A percentile compares a stretch with the other conserved stretches of the same genome.
These are phyloP conservation scores for Dryadomyces quercus-mongolicae DNA, from an alignment of 2,329 filamentous ascomycete genomes.

Conservation along the genomic window DNA sequence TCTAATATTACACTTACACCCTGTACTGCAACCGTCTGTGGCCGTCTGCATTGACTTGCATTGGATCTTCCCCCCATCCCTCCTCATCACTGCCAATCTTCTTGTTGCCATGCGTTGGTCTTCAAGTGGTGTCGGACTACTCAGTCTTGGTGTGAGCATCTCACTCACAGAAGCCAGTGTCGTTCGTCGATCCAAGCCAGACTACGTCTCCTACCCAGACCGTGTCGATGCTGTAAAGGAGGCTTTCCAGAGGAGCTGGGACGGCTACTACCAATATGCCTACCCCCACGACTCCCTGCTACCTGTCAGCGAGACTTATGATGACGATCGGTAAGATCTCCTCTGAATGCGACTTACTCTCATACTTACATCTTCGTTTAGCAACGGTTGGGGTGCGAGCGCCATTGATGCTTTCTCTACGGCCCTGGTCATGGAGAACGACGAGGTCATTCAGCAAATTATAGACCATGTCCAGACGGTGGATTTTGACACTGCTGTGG, in stretches of 20 bases:
- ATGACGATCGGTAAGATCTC: constrained; percentile 53
- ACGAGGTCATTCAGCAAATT: constrained; percentile 56
- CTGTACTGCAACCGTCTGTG: not conserved
- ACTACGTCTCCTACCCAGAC: constrained; percentile 20
- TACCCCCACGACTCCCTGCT: constrained; percentile 67
- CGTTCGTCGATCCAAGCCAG: constrained; percentile 2
- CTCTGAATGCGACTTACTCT: too few relatives aligned
- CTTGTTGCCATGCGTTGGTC: not conserved
- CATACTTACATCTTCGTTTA: too few relatives aligned
- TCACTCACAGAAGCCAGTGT: not conserved
- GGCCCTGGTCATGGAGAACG: constrained; percentile 63
- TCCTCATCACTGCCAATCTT: not conserved
- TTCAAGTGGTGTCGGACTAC: not conserved
- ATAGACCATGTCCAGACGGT: constrained; percentile 58
- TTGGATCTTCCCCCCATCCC: not conserved
- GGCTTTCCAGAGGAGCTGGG: constrained; percentile 59
- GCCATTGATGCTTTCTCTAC: constrained; percentile 73
- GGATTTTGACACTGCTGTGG: constrained; percentile 52
- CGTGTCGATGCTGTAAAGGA: constrained; percentile 51
- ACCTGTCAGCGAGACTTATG: constrained; percentile 52
- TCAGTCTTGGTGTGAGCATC: not conserved
- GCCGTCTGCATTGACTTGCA: not conserved
- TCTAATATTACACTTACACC: too few relatives aligned
- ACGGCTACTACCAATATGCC: constrained; percentile 60
- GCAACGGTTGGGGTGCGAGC: constrained; percentile 72